Percentiles rank a stretch among this genome's conserved stretches.
These are phyloP conservation scores for Wickerhamomyces sp. DNA, from an alignment of 1,139 yeast species.

Conservation along the genomic window DNA sequence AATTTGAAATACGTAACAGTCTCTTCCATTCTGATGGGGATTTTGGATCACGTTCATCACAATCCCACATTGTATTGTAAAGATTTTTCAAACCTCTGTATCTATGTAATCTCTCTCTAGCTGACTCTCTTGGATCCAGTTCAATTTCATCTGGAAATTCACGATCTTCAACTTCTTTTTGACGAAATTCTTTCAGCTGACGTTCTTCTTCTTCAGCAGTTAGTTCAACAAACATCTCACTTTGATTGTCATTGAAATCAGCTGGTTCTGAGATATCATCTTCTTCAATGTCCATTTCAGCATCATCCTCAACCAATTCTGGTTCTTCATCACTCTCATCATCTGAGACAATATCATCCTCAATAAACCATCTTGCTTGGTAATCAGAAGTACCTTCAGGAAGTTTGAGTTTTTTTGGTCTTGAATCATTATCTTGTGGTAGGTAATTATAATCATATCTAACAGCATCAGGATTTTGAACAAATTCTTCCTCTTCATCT, in stretches of 20 bases:
- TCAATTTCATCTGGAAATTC: conserved; percentile 97
- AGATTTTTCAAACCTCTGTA: conserved; percentile 87
- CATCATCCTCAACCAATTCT: conserved; percentile 30
- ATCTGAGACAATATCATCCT: conserved; percentile 50
- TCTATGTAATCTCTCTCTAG: conserved; percentile 63
- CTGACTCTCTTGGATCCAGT: conserved; percentile 69
- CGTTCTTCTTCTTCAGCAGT: conserved; percentile 79
- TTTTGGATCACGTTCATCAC: conserved; percentile 71
- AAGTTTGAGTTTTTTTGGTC: conserved; percentile 46
- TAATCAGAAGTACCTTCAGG: conserved; percentile 93
- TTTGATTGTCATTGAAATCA: conserved; percentile 42
- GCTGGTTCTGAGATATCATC: conserved; percentile 30
- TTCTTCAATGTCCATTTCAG: conserved; percentile 30
- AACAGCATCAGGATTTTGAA: conserved; percentile 48
- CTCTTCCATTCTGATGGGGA: conserved; percentile 78
- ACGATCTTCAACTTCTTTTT: conserved; percentile 71
- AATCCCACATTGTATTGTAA: conserved; percentile 81
- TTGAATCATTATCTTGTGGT: conserved; percentile 13
- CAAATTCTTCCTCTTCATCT: conserved; percentile 38
- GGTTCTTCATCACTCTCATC: conserved; percentile 37
- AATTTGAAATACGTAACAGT: conserved; percentile 69
- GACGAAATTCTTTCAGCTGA: conserved; percentile 67
- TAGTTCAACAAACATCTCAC: conserved; percentile 68
- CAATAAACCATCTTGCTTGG: conserved; percentile 90
- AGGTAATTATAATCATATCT: conserved; percentile 51